Percentiles rank a stretch among this genome's conserved stretches.
phyloP scores from a whole-genome alignment of 140 eudicot genomes.

The Erigeron philadelphicus region DNA sequence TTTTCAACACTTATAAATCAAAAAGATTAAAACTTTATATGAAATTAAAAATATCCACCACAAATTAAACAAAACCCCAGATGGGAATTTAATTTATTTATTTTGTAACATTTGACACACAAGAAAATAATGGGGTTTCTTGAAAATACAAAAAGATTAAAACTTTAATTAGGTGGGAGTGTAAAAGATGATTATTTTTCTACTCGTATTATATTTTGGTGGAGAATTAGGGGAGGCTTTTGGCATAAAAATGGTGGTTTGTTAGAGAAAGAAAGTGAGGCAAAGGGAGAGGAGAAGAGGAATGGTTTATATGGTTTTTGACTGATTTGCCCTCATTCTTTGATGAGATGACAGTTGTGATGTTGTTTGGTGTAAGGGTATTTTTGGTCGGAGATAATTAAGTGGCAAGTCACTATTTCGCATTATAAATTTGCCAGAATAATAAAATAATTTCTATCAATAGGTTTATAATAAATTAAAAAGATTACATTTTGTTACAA shows the following conservation, averaged over 20 bases:
- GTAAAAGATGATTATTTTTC: slow-evolving; percentile 7
- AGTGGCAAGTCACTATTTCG: slow-evolving; percentile 26
- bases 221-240: neutral
- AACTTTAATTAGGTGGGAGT: slow-evolving; percentile 17
- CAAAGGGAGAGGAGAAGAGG: slow-evolving; percentile 14
- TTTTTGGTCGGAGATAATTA: slow-evolving; percentile 2
- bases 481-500: no score
- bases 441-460: neutral
- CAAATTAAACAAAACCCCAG: slow-evolving; percentile 27
- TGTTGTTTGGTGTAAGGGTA: slow-evolving; percentile 22
- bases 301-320: slow-evolving; percentile 7
- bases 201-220: neutral
- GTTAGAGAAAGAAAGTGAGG: neutral
- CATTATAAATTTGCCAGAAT: slow-evolving; percentile 9
- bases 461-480: no score
- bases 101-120: neutral
- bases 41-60: slow-evolving; percentile 17
- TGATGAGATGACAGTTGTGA: slow-evolving; percentile 12
- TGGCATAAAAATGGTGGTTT: neutral
- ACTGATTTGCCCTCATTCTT: slow-evolving; percentile 27
- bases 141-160: slow-evolving; percentile 16
- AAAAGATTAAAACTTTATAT: slow-evolving; percentile 19
- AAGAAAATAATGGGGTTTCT: slow-evolving; percentile 16
- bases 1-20: slow-evolving; percentile 16
- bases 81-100: slow-evolving; percentile 23